Conservation (phyloP, 2,329 filamentous ascomycete species). For the Fusarium clavum region DNA sequence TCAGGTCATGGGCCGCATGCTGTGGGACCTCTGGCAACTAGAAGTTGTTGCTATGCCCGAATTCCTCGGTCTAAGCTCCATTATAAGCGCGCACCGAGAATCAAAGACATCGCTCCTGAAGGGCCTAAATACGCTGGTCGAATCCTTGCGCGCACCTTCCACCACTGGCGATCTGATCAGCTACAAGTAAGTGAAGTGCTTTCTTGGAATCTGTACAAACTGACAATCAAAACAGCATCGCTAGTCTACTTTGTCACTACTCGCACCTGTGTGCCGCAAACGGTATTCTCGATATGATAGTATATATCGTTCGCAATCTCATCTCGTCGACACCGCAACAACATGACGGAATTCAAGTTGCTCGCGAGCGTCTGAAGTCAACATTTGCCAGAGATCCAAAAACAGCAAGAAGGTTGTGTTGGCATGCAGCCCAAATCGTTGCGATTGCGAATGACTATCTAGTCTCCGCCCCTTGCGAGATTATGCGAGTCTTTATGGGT, state of each 20-base stretch:
- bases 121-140: not conserved
- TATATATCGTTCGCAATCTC: not conserved
- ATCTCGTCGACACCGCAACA: not conserved
- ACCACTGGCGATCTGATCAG: conserved; percentile 2
- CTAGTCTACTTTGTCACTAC: conserved; percentile 7
- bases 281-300: not conserved
- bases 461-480: not conserved
- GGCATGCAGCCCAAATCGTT: conserved; percentile 2
- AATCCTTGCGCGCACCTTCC: not conserved
- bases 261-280: not conserved
- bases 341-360: not conserved
- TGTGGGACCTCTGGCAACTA: conserved; percentile 5
- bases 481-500: conserved; percentile 9
- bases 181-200: not conserved
- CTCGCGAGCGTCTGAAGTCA: not conserved
- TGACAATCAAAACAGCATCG: not conserved
- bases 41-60: not conserved
- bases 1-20: not conserved
- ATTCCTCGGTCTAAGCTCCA: not conserved
- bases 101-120: not conserved
- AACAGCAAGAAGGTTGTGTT: not conserved
- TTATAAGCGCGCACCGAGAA: not conserved
- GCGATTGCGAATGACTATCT: not conserved
- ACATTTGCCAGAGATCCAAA: not conserved
- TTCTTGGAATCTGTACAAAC: rapidly evolving